Evolutionary conservation across 441 rosid species (phyloP).

Genomic region (Euphorbia celastroides): DNA sequence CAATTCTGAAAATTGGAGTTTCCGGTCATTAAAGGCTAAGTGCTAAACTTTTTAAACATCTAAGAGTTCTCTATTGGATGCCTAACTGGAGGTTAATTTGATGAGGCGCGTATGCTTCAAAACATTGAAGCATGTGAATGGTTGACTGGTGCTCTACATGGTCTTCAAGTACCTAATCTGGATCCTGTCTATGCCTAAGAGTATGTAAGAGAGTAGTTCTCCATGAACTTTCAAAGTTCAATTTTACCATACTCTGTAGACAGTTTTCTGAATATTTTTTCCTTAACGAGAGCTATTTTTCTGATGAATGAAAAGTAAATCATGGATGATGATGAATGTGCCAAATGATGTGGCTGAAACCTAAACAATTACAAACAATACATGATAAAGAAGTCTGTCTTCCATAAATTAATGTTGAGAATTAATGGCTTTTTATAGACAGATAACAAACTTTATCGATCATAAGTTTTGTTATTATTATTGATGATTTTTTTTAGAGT

Average conservation of each 20-base stretch:
- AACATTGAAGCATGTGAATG: slow-evolving; percentile 99
- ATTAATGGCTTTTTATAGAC: neutral
- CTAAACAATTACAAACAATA: neutral
- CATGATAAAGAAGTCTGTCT: neutral
- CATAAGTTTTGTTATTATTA: neutral
- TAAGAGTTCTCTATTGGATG: slow-evolving; percentile 37
- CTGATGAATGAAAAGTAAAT: neutral
- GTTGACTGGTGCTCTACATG: slow-evolving; percentile 75
- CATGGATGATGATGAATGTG: neutral
- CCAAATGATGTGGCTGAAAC: neutral
- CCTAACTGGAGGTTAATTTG: slow-evolving; percentile 89
- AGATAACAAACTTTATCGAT: neutral
- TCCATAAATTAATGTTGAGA: neutral
- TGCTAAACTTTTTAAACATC: slow-evolving; percentile 15
- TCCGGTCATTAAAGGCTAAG: slow-evolving; percentile 10
- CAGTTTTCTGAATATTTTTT: neutral
- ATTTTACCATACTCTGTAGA: neutral
- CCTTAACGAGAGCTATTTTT: neutral
- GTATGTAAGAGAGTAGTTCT: neutral
- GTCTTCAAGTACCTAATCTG: slow-evolving; percentile 79
- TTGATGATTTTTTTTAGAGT: no score
- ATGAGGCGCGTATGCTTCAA: slow-evolving; percentile 85
- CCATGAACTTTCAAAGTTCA: neutral
- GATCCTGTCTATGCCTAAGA: slow-evolving; percentile 66
- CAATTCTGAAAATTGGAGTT: slow-evolving; percentile 11